phyloP scores from a whole-genome alignment of 768 basidiomycete genomes.

The Suillus clintonianus region DNA sequence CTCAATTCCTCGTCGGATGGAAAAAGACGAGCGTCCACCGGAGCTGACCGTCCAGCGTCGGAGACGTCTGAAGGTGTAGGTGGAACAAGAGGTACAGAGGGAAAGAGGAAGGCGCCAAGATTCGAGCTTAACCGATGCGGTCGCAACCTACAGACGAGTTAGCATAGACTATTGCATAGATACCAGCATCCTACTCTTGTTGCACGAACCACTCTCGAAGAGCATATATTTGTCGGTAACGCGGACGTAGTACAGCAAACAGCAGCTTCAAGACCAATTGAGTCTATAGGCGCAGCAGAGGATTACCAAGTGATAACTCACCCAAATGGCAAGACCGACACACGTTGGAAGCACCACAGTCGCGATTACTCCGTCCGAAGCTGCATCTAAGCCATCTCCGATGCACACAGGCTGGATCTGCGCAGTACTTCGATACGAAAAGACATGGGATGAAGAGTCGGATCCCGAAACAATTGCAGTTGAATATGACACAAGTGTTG shows the following conservation, averaged over 20 bases:
- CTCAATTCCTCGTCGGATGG: conserved; percentile 76
- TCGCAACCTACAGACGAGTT: conserved; percentile 49
- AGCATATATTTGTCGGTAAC: conserved; percentile 70
- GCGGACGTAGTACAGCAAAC: conserved; percentile 70
- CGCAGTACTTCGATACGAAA: conserved; percentile 6
- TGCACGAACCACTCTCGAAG: conserved; percentile 78
- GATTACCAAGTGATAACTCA: conserved; percentile 34
- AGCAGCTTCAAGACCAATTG: conserved; percentile 43
- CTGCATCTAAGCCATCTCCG: conserved; percentile 65
- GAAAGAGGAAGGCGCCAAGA: conserved; percentile 70
- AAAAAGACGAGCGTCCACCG: conserved; percentile 56
- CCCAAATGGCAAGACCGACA: conserved; percentile 70
- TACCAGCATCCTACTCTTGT: conserved; percentile 51
- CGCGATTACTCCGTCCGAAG: conserved; percentile 61
- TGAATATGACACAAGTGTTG: conserved; percentile 9
- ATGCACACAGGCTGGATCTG: conserved; percentile 51
- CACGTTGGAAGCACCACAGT: conserved; percentile 56
- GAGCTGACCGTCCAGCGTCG: conserved; percentile 50
- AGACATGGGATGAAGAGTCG: conserved; percentile 11
- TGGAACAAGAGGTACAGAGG: conserved; percentile 68
- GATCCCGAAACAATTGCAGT: not conserved
- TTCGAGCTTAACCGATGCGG: conserved; percentile 59
- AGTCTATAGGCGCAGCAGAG: not conserved
- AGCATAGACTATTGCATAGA: conserved; percentile 7
- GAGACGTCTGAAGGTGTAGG: conserved; percentile 56